A percentile compares a stretch with the other conserved stretches of the same genome.
Conservation (phyloP, 805 yeast species). For the Tetrapisispora taiwanensis region DNA sequence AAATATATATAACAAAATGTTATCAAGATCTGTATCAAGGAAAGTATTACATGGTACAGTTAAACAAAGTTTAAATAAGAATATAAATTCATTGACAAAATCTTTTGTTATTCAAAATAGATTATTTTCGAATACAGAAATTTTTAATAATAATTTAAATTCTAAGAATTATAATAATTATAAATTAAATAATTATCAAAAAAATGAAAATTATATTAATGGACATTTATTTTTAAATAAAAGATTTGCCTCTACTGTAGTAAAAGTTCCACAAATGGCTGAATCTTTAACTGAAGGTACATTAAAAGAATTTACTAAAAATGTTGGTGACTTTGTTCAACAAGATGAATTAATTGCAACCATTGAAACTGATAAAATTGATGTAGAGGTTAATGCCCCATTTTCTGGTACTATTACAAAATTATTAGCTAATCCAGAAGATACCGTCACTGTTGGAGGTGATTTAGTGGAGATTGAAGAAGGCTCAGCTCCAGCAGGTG, state of each 20-base stretch:
- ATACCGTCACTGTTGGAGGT: constrained; percentile 93
- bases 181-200: not conserved
- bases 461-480: constrained; percentile 80
- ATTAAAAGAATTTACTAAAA: constrained; percentile 53
- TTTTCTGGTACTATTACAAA: constrained; percentile 82
- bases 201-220: not conserved
- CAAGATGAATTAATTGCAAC: constrained; percentile 90
- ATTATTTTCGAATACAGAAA: not conserved
- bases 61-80: not conserved
- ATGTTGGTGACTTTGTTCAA: constrained; percentile 80
- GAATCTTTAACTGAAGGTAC: constrained; percentile 98
- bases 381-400: constrained; percentile 94
- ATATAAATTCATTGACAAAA: not conserved
- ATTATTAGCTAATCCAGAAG: constrained; percentile 72
- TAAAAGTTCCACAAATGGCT: constrained; percentile 97
- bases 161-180: no score
- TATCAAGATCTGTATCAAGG: constrained; percentile 2
- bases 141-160: no score
- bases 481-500: constrained; percentile 55
- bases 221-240: constrained; percentile 1
- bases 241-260: constrained; percentile 38
- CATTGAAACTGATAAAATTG: constrained; percentile 96
- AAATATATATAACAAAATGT: not conserved
- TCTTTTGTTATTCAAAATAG: not conserved
- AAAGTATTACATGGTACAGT: not conserved